Evolutionary conservation across 805 yeast species (phyloP), one percentile per base, ranked within the genome.

Genomic region (Diddensiella transvaalensis): DNA sequence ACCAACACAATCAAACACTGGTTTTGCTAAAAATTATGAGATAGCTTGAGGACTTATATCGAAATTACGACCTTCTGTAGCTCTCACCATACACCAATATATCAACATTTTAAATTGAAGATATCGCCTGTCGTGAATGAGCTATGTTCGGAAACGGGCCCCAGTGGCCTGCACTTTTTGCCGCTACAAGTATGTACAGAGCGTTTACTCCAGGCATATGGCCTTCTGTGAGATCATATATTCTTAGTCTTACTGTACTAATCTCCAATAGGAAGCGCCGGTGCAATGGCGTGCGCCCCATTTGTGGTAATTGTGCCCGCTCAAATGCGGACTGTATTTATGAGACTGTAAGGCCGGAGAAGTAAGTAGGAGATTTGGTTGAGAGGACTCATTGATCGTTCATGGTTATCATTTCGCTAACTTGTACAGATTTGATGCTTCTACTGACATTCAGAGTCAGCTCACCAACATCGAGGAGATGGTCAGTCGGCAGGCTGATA

Each of bases 121-220:
- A 11, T 6, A 6, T 35, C 18, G 38, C 13, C 32, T 29, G 13
- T 13, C 32, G 38, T 26, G 29, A 13, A 42, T 42, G 46, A 42
- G 46, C 21, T 22, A 21, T 18, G 42, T 4, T 10, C 11, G 52
- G 19, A 49, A 46, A 29, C 40, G 52, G 38, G 50, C 49, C 8
- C 23, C 46, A 13, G 30, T 49, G 17, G 52, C 52, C 26, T 49
- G 52, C 43, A 44, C 47, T 19, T 24, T 45, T 18, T 49, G 52
- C 36, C 48, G 52, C 13, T 22, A 26, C 22, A 38, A 40, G 52
- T 49, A 26, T 17, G 49, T 40, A 17, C 21, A 6, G 5, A 11
- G 32, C 6, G 11, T 40, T 17, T 13, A 40, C 13, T 17, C 19
- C 36, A 8, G 32, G 8, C 11, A 26, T 26, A 8, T 13, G 13